Evolutionary conservation across 2,329 filamentous ascomycete species (phyloP).

Genomic region (Chlorencoelia australis): DNA sequence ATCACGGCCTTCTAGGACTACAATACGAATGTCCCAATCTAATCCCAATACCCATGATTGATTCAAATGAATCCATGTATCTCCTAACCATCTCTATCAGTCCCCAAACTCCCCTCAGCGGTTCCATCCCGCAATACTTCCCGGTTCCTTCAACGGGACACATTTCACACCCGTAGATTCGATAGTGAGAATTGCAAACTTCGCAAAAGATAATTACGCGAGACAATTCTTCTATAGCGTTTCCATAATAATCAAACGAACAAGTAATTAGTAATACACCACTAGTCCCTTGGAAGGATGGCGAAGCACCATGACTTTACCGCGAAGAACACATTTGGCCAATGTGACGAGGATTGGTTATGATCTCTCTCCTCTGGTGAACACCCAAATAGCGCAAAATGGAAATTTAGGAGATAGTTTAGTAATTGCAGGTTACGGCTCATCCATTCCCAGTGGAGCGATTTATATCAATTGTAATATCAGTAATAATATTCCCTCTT

Average conservation of each 20-base stretch:
- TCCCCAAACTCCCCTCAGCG: constrained; percentile 46
- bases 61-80: constrained; percentile 27
- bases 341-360: constrained; percentile 41
- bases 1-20: constrained; percentile 35
- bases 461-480: constrained; percentile 45
- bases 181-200: constrained; percentile 35
- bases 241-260: constrained; percentile 28
- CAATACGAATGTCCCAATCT: constrained; percentile 50
- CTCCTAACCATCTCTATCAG: constrained; percentile 45
- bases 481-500: constrained; percentile 33
- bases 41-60: constrained; percentile 40
- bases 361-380: constrained; percentile 38
- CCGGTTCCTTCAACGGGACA: constrained; percentile 54
- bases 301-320: constrained; percentile 41
- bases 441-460: constrained; percentile 37
- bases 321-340: constrained; percentile 43
- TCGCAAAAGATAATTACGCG: constrained; percentile 45
- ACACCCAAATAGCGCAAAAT: constrained; percentile 34
- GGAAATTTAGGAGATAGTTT: constrained; percentile 37
- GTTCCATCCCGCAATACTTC: constrained; percentile 46
- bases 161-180: constrained; percentile 41
- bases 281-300: constrained; percentile 43
- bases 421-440: constrained; percentile 39
- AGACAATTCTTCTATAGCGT: constrained; percentile 44
- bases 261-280: constrained; percentile 50